Evolutionary conservation across 345 rosid species (phyloP).

Genomic region (Noccaea bulbosa): DNA sequence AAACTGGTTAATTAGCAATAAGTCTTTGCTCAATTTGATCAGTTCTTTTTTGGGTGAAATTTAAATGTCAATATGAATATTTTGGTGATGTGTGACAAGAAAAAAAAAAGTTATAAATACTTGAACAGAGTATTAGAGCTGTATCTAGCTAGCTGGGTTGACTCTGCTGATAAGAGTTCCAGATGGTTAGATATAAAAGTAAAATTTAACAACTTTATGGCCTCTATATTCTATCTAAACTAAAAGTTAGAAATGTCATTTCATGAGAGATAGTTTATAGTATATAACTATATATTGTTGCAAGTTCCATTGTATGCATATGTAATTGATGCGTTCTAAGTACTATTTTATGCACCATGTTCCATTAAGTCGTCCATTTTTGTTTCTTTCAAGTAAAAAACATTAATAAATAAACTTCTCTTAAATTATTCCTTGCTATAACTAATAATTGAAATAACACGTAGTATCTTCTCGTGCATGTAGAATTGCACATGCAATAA

Average conservation of each 20-base stretch:
- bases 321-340: constrained; percentile 11
- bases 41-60: not conserved
- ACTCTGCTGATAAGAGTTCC: constrained; percentile 7
- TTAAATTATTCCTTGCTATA: constrained; percentile 2
- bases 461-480: constrained; percentile 30
- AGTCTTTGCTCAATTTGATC: not conserved
- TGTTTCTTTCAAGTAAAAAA: not conserved
- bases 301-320: not conserved
- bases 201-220: not conserved
- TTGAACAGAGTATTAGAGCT: not conserved
- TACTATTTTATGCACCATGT: constrained; percentile 8
- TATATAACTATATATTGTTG: not conserved
- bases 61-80: constrained; percentile 15
- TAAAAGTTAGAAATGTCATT: not conserved
- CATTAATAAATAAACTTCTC: not conserved
- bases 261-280: constrained; percentile 1
- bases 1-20: not conserved
- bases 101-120: not conserved
- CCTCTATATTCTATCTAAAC: not conserved
- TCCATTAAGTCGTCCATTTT: not conserved
- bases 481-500: constrained; percentile 27
- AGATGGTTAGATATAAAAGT: not conserved
- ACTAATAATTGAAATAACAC: constrained; percentile 9
- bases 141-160: not conserved
- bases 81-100: not conserved